Evolutionary conservation across 805 yeast species (phyloP).

Genomic region (Starmerella scarabaei): DNA sequence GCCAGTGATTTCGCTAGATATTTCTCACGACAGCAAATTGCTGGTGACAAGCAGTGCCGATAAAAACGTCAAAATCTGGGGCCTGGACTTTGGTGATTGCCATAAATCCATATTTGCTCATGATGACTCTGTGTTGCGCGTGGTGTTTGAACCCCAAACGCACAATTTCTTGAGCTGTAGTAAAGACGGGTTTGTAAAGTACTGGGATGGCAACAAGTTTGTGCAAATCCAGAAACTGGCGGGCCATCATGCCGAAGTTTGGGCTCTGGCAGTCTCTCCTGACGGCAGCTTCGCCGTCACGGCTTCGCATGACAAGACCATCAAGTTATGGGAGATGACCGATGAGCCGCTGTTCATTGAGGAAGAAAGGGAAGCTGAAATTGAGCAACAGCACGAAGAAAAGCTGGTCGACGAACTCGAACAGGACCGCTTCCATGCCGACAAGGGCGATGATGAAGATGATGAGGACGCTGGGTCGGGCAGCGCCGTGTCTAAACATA

Average conservation of each 20-base stretch:
- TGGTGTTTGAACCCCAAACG: constrained; percentile 67
- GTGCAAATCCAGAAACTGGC: constrained; percentile 79
- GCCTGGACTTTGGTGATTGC: constrained; percentile 97
- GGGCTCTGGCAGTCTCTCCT: constrained; percentile 72
- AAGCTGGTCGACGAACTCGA: constrained; percentile 52
- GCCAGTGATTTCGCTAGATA: constrained; percentile 87
- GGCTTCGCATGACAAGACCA: constrained; percentile 85
- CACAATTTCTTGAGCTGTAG: constrained; percentile 84
- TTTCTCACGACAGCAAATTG: constrained; percentile 75
- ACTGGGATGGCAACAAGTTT: constrained; percentile 98
- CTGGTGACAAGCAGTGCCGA: constrained; percentile 92
- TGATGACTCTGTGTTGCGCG: constrained; percentile 88
- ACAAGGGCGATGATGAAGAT: constrained; percentile 30
- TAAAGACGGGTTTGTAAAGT: constrained; percentile 79
- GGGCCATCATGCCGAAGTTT: constrained; percentile 85
- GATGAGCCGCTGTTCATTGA: constrained; percentile 93
- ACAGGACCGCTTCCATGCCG: constrained; percentile 3
- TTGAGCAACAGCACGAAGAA: constrained; percentile 84
- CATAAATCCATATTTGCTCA: constrained; percentile 94
- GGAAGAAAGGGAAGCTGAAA: constrained; percentile 90
- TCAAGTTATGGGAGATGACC: constrained; percentile 86
- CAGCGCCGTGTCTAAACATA: constrained; percentile 58
- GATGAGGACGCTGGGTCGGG: constrained; percentile 36
- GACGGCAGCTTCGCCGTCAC: constrained; percentile 59
- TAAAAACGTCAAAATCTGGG: constrained; percentile 96